Base-by-base conservation (phyloP, 1,139 yeast genomes). In the Lodderomyces jiufengensis region DNA sequence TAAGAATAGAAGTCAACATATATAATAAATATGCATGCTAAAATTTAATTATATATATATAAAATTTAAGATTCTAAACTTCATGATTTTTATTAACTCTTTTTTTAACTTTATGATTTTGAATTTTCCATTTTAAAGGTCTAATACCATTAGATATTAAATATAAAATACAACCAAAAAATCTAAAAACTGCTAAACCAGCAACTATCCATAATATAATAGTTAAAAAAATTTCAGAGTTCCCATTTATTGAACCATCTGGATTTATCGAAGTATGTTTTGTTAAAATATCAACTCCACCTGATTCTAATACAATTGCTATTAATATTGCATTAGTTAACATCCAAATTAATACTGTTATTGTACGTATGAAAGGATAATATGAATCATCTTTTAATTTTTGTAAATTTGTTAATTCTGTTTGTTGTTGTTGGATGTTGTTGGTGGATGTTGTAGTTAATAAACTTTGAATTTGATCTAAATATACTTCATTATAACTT, bases 401-500 rank as follows among this genome's bases (percentile, higher is more conserved):
- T 36, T 47, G 52, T 26, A 39, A 39, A 28, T 54, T 48, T 18
- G 48, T 41, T 9, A 43, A 49, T 3, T 55, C 57, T 14, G 48
- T 40, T 10, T 44, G 50, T 3, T 55, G 55, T 9, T 57, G 59
- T 1, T 60, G 58, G 7, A 55, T 48, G 1, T 56, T 80, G 63
- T 8, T 64, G 61, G 35, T 73, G 75, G 45, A 79, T 62, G 28
- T 73, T 73, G 33, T 65, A n/a, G n/a, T n/a, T n/a, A n/a, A n/a
- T n/a, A n/a, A n/a, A n/a, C n/a, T n/a, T n/a, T n/a, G n/a, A n/a
- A n/a, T n/a, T n/a, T n/a, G n/a, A n/a, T n/a, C 61, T 41, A 70
- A 52, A 51, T 84, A 84, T 11, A 73, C 63, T 24, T 71, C 75
- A 50, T 84, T 84, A 39, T 82, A 72, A 46, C 80, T 86, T 36